Base-by-base conservation (phyloP, 352 stramenopile genomes). In the Salisapilia sapeloensis region DNA sequence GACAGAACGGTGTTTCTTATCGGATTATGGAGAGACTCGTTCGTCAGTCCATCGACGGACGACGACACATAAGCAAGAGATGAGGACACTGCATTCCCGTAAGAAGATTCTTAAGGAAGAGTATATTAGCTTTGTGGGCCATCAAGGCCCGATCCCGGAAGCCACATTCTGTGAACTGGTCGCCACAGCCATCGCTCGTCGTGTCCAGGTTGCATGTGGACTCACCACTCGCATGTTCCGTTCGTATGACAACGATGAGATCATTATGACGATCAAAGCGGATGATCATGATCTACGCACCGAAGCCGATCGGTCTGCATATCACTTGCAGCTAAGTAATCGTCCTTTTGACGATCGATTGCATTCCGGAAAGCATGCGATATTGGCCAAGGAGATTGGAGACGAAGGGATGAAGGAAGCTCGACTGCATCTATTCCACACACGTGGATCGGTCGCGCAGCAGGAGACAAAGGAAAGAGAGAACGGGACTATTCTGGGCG, bases 151-250 rank as follows among this genome's bases (percentile, higher is more conserved):
- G 0, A 80, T 60, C 15, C 75, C 56, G 0, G 69, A 89, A 44
- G 37, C 35, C 4, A 44, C 44, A 19, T 89, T 79, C 43, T 89
- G 69, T 32, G 60, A 83, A 30, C 46, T 83, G 1, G 49, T 89
- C 6, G 72, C 66, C 0, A 77, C 52, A 3, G 42, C 72, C 15
- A 53, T 85, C 21, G 41, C 69, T 3, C 57, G 70, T 15, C 65
- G 72, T 12, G 51, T 89, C 14, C 65, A 83, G 47, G 51, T 89
- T 7, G 69, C 67, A 21, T 85, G 72, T 39, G 69, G 72, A 2
- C 54, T 85, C 21, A 85, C 60, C 12, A 83, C 70, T 39, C 61
- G 65, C 32, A 75, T 89, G 65, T 89, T 89, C 29, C 41, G 61
- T n/a, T 84, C 63, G 29, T 69, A 53, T 25, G 66, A 80, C 34